phyloP scores from a whole-genome alignment of 495 filamentous ascomycete genomes.

The Xylaria acuta region DNA sequence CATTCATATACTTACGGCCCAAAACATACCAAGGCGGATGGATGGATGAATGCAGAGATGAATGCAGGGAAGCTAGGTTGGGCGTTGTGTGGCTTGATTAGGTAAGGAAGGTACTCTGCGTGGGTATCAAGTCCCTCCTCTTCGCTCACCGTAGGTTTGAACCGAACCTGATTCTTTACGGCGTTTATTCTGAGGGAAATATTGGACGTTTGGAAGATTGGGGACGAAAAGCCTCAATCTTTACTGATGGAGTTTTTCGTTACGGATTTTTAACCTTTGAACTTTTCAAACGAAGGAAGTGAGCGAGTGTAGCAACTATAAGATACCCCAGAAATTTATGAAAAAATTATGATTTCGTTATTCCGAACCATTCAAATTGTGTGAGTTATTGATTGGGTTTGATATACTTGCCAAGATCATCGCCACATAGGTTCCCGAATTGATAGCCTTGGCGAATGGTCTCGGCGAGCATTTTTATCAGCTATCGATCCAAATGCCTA shows the following conservation, averaged over 20 bases:
- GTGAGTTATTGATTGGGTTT: not conserved
- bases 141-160: not conserved
- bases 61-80: not conserved
- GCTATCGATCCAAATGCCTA: not conserved
- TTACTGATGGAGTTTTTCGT: not conserved
- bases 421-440: conserved; percentile 9
- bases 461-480: not conserved
- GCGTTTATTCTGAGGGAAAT: not conserved
- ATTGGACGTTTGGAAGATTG: not conserved
- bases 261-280: not conserved
- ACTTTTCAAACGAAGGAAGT: not conserved
- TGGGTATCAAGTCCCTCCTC: too few relatives aligned
- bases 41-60: too few relatives aligned
- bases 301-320: not conserved
- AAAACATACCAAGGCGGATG: too few relatives aligned
- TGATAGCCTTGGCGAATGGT: not conserved
- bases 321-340: conserved; percentile 20
- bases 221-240: not conserved
- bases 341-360: conserved; percentile 7
- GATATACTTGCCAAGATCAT: conserved; percentile 1
- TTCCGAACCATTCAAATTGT: not conserved
- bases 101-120: too few relatives aligned
- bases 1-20: not conserved
- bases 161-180: not conserved
- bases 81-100: conserved; percentile 15